These are phyloP conservation scores for Nannochloropsis gaditana DNA, from an alignment of 108 stramenopile species.

Conservation along the genomic window DNA sequence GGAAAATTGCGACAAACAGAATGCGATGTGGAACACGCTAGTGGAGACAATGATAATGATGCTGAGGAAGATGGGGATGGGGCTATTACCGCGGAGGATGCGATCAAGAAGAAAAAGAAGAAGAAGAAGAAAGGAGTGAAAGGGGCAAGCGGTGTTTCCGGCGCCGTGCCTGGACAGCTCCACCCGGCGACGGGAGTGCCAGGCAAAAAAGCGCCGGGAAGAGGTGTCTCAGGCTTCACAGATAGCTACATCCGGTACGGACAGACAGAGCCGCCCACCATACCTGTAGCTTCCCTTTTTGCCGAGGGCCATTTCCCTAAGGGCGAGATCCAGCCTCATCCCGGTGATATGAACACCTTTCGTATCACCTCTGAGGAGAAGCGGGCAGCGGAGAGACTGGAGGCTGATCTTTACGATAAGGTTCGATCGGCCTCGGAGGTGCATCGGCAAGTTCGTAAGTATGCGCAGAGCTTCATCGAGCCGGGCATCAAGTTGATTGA, in stretches of 20 bases:
- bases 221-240: constrained; percentile 73
- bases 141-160: neutral
- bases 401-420: constrained; percentile 73
- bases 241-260: constrained; percentile 86
- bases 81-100: neutral
- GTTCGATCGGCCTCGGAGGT: constrained; percentile 74
- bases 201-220: constrained; percentile 63
- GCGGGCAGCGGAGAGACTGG: constrained; percentile 69
- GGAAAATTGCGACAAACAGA: neutral
- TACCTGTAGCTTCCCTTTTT: constrained; percentile 61
- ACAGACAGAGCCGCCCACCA: constrained; percentile 93
- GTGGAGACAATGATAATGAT: neutral
- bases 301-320: constrained; percentile 59
- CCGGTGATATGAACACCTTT: constrained; percentile 68
- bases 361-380: constrained; percentile 77
- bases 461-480: constrained; percentile 87
- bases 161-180: neutral
- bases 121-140: constrained; percentile 24
- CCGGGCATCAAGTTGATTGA: constrained; percentile 91
- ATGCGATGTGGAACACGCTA: neutral
- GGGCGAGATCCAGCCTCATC: constrained; percentile 82
- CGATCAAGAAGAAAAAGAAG: constrained; percentile 46
- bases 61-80: neutral
- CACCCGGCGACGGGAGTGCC: constrained; percentile 52
- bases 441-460: constrained; percentile 89